phyloP scores from a whole-genome alignment of 257 asterid species.

The Solanum appendiculatum region DNA sequence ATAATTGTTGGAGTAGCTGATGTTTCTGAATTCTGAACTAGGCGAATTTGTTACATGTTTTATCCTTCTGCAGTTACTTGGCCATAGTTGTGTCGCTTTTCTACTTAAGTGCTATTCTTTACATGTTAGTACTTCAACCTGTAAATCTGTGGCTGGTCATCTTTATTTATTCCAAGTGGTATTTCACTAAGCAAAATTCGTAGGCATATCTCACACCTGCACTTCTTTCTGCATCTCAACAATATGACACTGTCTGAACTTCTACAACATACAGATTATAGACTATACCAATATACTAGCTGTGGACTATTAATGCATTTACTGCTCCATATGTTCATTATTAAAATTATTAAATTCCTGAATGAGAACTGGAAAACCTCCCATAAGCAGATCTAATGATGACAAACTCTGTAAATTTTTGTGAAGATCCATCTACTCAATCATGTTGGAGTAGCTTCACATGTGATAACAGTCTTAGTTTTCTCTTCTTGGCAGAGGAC shows the following conservation, averaged over 20 bases:
- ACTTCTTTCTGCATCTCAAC: background rate
- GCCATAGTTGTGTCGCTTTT: background rate
- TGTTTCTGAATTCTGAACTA: background rate
- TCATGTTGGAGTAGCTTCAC: background rate
- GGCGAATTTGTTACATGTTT: background rate
- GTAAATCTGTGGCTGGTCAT: background rate
- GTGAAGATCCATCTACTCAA: background rate
- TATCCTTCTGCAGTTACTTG: background rate
- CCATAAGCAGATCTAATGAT: background rate
- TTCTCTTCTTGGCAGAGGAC: conserved; percentile 51
- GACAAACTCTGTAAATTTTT: background rate
- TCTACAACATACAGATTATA: background rate
- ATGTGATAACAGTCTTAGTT: background rate
- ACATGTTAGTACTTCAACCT: background rate
- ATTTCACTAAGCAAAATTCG: background rate
- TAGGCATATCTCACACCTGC: background rate
- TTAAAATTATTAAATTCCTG: background rate
- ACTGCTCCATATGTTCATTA: background rate
- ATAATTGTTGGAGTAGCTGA: background rate
- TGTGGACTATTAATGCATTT: background rate
- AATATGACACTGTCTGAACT: background rate
- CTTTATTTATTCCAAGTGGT: background rate
- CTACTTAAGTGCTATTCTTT: background rate
- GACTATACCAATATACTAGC: background rate
- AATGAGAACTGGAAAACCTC: background rate